phyloP scores from a whole-genome alignment of 2,329 filamentous ascomycete genomes.

The Hypoxylon sp. region DNA sequence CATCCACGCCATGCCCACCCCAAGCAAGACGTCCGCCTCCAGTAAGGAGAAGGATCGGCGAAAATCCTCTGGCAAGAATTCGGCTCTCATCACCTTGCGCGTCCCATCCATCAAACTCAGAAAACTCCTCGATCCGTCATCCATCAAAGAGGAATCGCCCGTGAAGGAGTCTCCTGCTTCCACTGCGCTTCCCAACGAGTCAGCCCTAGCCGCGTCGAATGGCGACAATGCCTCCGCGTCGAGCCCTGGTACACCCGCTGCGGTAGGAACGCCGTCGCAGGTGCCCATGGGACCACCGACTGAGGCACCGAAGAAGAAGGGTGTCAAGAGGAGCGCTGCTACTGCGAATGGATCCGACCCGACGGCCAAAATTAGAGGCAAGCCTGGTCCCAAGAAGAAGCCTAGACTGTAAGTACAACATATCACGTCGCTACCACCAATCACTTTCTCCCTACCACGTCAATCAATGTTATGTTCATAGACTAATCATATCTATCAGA shows the following conservation, averaged over 20 bases:
- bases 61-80: constrained; percentile 58
- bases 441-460: neutral
- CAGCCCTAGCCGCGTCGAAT: constrained; percentile 60
- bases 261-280: constrained; percentile 69
- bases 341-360: constrained; percentile 71
- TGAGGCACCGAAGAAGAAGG: constrained; percentile 81
- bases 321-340: constrained; percentile 77
- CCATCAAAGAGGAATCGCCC: constrained; percentile 62
- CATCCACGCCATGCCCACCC: constrained; percentile 55
- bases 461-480: constrained; percentile 30
- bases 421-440: constrained; percentile 9
- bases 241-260: constrained; percentile 70
- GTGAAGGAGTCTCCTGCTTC: constrained; percentile 63
- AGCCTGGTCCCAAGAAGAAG: constrained; percentile 98
- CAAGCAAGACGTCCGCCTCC: constrained; percentile 55
- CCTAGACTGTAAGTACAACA: constrained; percentile 82
- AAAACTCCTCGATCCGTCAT: constrained; percentile 63
- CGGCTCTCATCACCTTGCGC: constrained; percentile 66
- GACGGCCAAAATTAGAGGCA: constrained; percentile 79
- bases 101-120: constrained; percentile 66
- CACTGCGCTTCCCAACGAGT: constrained; percentile 56
- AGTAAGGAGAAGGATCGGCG: constrained; percentile 63
- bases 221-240: constrained; percentile 73
- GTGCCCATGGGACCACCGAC: constrained; percentile 72
- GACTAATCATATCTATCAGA: constrained; percentile 59